Conservation (phyloP, 352 stramenopile species). For the Pythium periplocum region DNA sequence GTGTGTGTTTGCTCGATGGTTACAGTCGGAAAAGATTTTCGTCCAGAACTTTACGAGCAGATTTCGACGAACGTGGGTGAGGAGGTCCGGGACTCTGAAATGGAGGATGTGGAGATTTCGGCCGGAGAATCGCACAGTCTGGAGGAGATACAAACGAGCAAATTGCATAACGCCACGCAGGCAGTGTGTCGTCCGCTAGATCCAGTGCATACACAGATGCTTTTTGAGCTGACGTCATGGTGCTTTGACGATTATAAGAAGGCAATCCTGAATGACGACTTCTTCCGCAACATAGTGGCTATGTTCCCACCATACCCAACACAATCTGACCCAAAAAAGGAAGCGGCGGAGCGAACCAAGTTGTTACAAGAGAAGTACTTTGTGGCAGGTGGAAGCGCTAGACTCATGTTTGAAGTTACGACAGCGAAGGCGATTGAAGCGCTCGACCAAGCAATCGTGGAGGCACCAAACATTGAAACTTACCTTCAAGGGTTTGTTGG, state of each 20-base stretch:
- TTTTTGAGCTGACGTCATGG: slow-evolving; percentile 11
- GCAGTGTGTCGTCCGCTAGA: slow-evolving; percentile 1
- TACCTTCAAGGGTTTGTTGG: slow-evolving; percentile 9
- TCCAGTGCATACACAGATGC: no score
- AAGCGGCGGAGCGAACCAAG: slow-evolving; percentile 5
- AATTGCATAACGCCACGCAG: not conserved
- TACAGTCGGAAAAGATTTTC: slow-evolving; percentile 10
- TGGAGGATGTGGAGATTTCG: slow-evolving; percentile 6
- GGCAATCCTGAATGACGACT: not conserved
- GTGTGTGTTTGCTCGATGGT: slow-evolving; percentile 18
- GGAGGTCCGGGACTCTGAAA: not conserved
- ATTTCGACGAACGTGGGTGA: slow-evolving; percentile 7
- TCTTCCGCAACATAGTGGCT: slow-evolving; percentile 4
- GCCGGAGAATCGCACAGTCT: not conserved
- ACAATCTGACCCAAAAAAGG: slow-evolving; percentile 1
- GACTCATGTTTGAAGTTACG: slow-evolving; percentile 12
- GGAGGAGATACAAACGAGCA: slow-evolving; percentile 2
- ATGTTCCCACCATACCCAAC: slow-evolving; percentile 6
- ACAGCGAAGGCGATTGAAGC: slow-evolving; percentile 6
- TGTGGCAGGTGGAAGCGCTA: slow-evolving; percentile 8
- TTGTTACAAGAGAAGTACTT: slow-evolving; percentile 14
- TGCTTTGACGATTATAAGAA: slow-evolving; percentile 9
- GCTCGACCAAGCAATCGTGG: slow-evolving; percentile 7
- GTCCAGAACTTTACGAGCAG: slow-evolving; percentile 3
- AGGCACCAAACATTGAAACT: slow-evolving; percentile 8